Conservation (phyloP, 1,284 basidiomycete species). For the Phylloboletellus chloephorus region DNA sequence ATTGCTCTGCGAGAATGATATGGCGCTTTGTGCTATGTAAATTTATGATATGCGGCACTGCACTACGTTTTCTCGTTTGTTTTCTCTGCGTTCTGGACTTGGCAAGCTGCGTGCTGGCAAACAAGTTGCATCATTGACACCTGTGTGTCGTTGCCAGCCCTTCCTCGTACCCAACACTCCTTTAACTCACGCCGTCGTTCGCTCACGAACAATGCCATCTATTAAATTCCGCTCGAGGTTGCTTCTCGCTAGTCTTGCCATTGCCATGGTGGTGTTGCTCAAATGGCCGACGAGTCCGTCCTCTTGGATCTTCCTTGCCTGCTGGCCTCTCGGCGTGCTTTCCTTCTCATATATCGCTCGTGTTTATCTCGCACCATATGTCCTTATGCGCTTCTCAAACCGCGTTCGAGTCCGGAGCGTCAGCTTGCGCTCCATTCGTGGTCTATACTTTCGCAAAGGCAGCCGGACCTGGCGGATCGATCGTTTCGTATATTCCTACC, state of each 20-base stretch:
- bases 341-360: constrained; percentile 55
- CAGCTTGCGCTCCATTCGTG: constrained; percentile 69
- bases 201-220: constrained; percentile 11
- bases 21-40: constrained; percentile 22
- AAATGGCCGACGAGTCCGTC: constrained; percentile 23
- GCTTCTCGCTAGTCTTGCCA: constrained; percentile 13
- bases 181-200: constrained; percentile 3
- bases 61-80: constrained; percentile 12
- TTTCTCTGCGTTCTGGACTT: constrained; percentile 6
- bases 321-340: constrained; percentile 35
- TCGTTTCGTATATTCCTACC: constrained; percentile 57
- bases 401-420: constrained; percentile 64
- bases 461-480: constrained; percentile 53
- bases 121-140: no score
- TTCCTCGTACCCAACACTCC: not conserved
- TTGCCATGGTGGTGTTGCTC: constrained; percentile 15
- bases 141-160: no score
- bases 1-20: constrained; percentile 12
- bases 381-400: constrained; percentile 52
- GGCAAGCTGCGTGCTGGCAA: no score
- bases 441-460: constrained; percentile 59
- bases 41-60: constrained; percentile 20
- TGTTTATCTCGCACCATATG: constrained; percentile 59
- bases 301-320: constrained; percentile 30
- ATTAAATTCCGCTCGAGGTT: constrained; percentile 7